These are phyloP conservation scores for Sclerotinia spermophila DNA, from an alignment of 2,329 filamentous ascomycete species.

Conservation along the genomic window DNA sequence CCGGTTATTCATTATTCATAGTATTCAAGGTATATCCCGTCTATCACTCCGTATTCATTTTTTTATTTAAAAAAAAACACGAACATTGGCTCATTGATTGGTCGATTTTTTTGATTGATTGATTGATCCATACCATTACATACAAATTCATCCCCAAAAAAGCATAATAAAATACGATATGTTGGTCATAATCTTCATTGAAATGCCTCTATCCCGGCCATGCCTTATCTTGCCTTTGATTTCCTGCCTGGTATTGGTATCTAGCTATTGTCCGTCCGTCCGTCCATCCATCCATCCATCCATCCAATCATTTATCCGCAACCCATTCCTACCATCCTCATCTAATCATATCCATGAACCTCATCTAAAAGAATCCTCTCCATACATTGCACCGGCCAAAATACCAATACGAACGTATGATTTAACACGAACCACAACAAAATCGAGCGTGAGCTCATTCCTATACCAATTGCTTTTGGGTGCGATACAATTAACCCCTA, in stretches of 20 bases:
- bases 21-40: neutral
- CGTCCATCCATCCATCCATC: neutral
- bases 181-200: conserved; percentile 18
- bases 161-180: neutral
- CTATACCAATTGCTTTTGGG: conserved; percentile 14
- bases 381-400: neutral
- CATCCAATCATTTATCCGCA: neutral
- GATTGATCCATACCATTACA: neutral
- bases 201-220: neutral
- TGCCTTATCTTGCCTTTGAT: neutral
- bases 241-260: conserved; percentile 11
- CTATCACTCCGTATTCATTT: neutral
- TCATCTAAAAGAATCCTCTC: conserved; percentile 4
- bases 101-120: too few species aligned
- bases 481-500: neutral
- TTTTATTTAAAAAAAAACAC: neutral
- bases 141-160: neutral
- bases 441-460: conserved; percentile 10
- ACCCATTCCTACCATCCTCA: conserved; percentile 5
- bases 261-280: neutral
- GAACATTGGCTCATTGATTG: neutral
- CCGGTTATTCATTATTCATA: too few species aligned
- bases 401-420: conserved; percentile 12
- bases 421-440: neutral
- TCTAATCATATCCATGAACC: conserved; percentile 11